Conservation (phyloP, 1,284 basidiomycete genomes). For the Ustilago bromivora region DNA sequence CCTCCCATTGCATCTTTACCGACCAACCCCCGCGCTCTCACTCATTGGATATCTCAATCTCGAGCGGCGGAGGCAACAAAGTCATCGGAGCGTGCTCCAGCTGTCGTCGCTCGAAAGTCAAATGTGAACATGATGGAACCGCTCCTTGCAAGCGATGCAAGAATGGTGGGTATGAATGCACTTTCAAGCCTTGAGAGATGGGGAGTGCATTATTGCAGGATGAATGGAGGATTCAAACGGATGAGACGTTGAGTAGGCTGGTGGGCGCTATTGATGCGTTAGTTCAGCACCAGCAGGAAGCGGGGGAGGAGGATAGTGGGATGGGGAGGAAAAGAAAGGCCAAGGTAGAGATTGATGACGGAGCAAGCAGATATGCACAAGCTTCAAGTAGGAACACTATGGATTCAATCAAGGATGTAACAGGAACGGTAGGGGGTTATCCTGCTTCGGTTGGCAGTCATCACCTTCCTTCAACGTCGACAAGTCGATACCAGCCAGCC, state of each 20-base stretch:
- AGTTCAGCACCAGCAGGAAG: slow-evolving; percentile 14
- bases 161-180: slow-evolving; percentile 36
- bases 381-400: not conserved
- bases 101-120: slow-evolving; percentile 40
- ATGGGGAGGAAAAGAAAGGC: slow-evolving; percentile 5
- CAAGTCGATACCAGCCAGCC: not conserved
- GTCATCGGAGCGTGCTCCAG: slow-evolving; percentile 25
- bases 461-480: not conserved
- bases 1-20: not conserved
- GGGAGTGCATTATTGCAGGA: slow-evolving; percentile 18
- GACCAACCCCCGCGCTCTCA: not conserved
- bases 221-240: slow-evolving; percentile 37
- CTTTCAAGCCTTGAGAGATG: slow-evolving; percentile 32
- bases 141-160: slow-evolving; percentile 33
- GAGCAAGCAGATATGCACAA: not conserved
- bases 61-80: slow-evolving; percentile 6
- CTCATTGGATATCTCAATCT: not conserved
- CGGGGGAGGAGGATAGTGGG: not conserved
- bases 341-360: not conserved
- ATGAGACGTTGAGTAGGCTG: slow-evolving; percentile 40
- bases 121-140: slow-evolving; percentile 30
- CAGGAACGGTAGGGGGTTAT: too few species aligned
- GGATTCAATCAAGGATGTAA: not conserved
- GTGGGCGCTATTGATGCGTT: slow-evolving; percentile 27
- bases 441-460: not conserved